These are phyloP conservation scores for Pichia kluyveri DNA, from an alignment of 805 yeast genomes.

Conservation along the genomic window DNA sequence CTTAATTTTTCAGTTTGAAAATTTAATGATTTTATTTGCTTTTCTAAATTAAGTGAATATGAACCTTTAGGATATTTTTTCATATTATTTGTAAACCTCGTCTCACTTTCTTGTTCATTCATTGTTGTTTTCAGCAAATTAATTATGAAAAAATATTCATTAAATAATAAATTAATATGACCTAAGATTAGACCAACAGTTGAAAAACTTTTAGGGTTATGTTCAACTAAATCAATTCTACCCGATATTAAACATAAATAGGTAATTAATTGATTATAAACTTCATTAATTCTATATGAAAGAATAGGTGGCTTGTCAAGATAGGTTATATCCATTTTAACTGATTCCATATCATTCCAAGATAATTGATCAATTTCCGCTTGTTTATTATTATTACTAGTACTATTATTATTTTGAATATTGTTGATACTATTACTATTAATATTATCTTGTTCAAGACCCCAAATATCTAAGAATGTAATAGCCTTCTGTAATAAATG, in stretches of 20 bases:
- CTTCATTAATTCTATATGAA: constrained; percentile 52
- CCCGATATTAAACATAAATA: constrained; percentile 65
- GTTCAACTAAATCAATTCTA: constrained; percentile 69
- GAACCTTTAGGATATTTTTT: constrained; percentile 5
- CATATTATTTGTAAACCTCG: background rate
- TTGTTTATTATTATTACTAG: background rate
- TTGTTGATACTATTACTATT: constrained; percentile 7
- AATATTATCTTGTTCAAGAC: constrained; percentile 45
- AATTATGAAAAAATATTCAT: constrained; percentile 39
- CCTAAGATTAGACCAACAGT: constrained; percentile 56
- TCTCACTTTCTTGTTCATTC: constrained; percentile 4
- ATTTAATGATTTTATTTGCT: constrained; percentile 45
- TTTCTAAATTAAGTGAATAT: constrained; percentile 26
- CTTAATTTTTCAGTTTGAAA: constrained; percentile 30
- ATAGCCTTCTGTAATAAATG: constrained; percentile 61
- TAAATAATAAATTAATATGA: constrained; percentile 54
- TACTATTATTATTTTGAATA: too few relatives aligned
- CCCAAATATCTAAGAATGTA: constrained; percentile 64
- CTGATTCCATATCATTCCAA: constrained; percentile 1
- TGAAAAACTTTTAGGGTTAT: constrained; percentile 62
- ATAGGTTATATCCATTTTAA: constrained; percentile 30
- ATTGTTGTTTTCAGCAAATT: constrained; percentile 11
- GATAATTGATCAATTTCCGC: background rate
- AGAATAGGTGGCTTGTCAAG: constrained; percentile 52
- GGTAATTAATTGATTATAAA: constrained; percentile 47